phyloP scores from a whole-genome alignment of 208 protist species.

The Trypanosoma boissoni region DNA sequence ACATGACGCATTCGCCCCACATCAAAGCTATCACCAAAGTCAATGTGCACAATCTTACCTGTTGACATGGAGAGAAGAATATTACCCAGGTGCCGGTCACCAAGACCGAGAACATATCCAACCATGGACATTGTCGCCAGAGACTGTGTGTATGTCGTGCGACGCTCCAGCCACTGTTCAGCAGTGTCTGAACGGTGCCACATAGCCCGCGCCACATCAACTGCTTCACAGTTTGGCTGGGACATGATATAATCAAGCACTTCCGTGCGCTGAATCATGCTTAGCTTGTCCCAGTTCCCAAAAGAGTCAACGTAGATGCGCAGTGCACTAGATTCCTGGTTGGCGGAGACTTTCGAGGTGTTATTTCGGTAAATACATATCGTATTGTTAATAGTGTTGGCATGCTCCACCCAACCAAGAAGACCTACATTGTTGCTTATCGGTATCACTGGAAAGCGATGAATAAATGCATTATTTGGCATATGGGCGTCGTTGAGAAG shows the following conservation, averaged over 20 bases:
- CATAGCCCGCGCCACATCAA: constrained; percentile 87
- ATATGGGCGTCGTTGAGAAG: constrained; percentile 93
- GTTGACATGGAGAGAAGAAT: constrained; percentile 98
- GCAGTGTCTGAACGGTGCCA: constrained; percentile 97
- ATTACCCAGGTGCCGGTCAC: constrained; percentile 99
- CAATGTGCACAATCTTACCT: constrained; percentile 99
- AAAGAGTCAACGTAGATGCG: constrained; percentile 88
- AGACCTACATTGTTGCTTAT: constrained; percentile 98
- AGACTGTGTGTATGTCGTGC: constrained; percentile 98
- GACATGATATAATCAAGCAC: constrained; percentile 98
- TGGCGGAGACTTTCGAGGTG: constrained; percentile 81
- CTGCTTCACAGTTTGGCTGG: constrained; percentile 86
- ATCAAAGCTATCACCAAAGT: constrained; percentile 99
- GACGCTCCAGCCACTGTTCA: constrained; percentile 98
- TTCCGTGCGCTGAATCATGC: constrained; percentile 95
- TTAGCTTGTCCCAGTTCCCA: constrained; percentile 86
- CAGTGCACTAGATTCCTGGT: constrained; percentile 80
- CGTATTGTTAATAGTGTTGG: constrained; percentile 98
- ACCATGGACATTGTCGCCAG: constrained; percentile 99
- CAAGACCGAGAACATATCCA: constrained; percentile 93
- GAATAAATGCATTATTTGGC: constrained; percentile 85
- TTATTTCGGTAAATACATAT: constrained; percentile 97
- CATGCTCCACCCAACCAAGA: constrained; percentile 98
- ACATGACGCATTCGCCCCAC: constrained; percentile 97
- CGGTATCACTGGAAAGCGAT: constrained; percentile 98